phyloP scores from a whole-genome alignment of 768 basidiomycete genomes.

The Leucocoprinus leucothites region DNA sequence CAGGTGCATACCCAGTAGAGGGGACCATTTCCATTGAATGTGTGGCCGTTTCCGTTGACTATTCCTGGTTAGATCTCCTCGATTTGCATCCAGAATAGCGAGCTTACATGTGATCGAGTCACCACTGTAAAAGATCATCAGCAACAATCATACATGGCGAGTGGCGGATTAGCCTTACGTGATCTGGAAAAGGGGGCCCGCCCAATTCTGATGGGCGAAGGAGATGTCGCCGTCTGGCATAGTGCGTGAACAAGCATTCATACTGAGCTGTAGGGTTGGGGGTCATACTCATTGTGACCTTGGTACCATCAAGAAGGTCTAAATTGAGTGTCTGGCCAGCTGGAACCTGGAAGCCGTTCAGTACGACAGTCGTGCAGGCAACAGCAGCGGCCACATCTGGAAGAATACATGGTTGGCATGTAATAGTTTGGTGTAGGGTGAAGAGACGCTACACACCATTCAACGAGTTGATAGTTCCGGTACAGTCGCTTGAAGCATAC shows the following conservation, averaged over 20 bases:
- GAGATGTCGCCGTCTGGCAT: conserved; percentile 50
- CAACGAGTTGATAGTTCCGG: conserved; percentile 19
- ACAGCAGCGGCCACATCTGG: conserved; percentile 49
- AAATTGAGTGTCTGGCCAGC: conserved; percentile 50
- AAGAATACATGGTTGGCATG: background rate
- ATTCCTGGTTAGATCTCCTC: background rate
- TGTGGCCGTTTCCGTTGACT: conserved; percentile 42
- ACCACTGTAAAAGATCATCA: conserved; percentile 33
- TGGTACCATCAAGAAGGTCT: conserved; percentile 42
- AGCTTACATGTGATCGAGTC: conserved; percentile 43
- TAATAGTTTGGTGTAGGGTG: background rate
- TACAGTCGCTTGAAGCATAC: conserved; percentile 10
- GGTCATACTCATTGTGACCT: conserved; percentile 54
- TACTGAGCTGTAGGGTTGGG: background rate
- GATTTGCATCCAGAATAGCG: background rate
- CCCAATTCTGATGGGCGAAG: conserved; percentile 53
- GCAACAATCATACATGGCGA: background rate
- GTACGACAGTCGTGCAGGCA: conserved; percentile 54
- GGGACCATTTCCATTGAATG: conserved; percentile 39
- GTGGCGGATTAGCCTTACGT: conserved; percentile 32
- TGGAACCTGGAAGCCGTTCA: conserved; percentile 55
- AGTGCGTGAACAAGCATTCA: background rate
- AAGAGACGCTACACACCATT: conserved; percentile 12
- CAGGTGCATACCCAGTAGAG: conserved; percentile 36
- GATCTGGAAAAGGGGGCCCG: conserved; percentile 51